Evolutionary conservation across 116 monocot genomes (phyloP).

Genomic region (Trichopus zeylanicus): DNA sequence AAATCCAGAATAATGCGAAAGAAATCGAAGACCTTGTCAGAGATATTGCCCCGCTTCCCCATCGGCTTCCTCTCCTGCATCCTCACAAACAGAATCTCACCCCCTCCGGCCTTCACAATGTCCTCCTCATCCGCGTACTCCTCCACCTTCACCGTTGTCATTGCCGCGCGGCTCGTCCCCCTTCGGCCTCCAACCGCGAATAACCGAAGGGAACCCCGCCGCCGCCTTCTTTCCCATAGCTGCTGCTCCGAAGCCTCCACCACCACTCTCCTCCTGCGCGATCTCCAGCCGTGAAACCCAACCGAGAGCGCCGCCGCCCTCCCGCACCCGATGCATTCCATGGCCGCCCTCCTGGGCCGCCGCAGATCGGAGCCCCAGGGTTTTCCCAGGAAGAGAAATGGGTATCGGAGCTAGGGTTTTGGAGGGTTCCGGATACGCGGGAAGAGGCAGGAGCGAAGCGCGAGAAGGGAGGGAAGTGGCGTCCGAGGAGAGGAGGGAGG

Average conservation of each 20-base stretch:
- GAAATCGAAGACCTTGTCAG: conserved; percentile 87
- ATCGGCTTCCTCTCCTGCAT: conserved; percentile 80
- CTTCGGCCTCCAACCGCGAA: no score
- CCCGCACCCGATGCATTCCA: conserved; percentile 35
- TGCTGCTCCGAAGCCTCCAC: background rate
- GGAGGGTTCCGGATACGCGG: no score
- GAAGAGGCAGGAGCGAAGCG: background rate
- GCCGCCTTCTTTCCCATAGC: background rate
- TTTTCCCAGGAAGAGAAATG: background rate
- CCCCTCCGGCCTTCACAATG: conserved; percentile 78
- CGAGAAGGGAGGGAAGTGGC: no score
- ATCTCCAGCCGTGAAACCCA: conserved; percentile 21
- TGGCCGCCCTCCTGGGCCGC: no score
- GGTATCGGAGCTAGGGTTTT: no score
- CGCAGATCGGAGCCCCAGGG: no score
- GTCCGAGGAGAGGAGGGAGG: background rate
- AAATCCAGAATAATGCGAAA: no score
- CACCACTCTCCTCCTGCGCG: conserved; percentile 8
- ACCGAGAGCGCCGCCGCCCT: conserved; percentile 23
- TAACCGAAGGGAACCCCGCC: background rate
- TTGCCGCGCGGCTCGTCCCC: conserved; percentile 11
- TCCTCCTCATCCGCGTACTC: conserved; percentile 81
- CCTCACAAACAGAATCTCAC: conserved; percentile 61
- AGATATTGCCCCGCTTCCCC: conserved; percentile 61
- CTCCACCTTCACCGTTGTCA: conserved; percentile 11